phyloP scores from a whole-genome alignment of 345 rosid species.

The Bruguiera sexangula region DNA sequence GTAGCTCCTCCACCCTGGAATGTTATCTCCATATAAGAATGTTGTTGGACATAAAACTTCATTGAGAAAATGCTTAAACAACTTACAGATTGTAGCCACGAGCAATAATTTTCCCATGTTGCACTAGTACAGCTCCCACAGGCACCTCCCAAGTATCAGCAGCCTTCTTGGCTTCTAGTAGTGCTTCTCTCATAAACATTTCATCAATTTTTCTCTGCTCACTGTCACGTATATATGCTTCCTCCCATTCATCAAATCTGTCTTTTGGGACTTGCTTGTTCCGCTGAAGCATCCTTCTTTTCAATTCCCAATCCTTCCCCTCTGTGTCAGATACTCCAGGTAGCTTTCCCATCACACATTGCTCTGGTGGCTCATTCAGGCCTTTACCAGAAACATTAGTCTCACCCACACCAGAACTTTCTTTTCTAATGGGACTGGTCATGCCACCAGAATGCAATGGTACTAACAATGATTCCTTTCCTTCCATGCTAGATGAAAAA shows the following conservation, averaged over 20 bases:
- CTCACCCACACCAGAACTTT: constrained; percentile 38
- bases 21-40: background rate
- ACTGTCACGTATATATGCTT: constrained; percentile 63
- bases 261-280: constrained; percentile 64
- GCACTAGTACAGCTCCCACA: constrained; percentile 93
- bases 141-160: constrained; percentile 98
- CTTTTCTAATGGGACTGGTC: constrained; percentile 32
- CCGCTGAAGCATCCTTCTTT: constrained; percentile 68
- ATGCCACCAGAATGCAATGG: constrained; percentile 36
- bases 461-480: constrained; percentile 26
- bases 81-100: constrained; percentile 93
- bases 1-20: constrained; percentile 88
- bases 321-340: constrained; percentile 36
- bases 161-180: constrained; percentile 88
- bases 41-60: constrained; percentile 3
- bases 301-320: constrained; percentile 39
- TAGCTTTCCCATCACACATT: constrained; percentile 34
- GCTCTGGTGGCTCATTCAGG: constrained; percentile 34
- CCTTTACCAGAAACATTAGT: constrained; percentile 34
- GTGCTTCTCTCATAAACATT: constrained; percentile 91
- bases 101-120: constrained; percentile 79
- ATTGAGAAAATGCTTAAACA: constrained; percentile 14
- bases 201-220: constrained; percentile 75
- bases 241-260: constrained; percentile 97
- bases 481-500: constrained; percentile 33